These are phyloP conservation scores for Suillus variegatus DNA, from an alignment of 768 basidiomycete species.

Conservation along the genomic window DNA sequence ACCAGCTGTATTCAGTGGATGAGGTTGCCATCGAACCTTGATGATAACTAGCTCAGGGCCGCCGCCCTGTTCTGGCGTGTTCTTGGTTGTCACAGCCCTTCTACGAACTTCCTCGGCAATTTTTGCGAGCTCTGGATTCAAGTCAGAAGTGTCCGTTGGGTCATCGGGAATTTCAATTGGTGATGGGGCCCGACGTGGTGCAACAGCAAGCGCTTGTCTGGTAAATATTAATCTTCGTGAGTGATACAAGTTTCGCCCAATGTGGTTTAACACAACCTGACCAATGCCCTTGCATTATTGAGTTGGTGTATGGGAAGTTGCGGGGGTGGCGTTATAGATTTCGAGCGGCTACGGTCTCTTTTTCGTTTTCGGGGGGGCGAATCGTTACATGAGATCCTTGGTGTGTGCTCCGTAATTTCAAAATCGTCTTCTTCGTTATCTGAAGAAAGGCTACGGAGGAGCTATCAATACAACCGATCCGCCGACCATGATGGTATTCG, in stretches of 20 bases:
- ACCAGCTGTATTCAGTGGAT: conserved; percentile 52
- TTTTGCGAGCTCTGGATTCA: conserved; percentile 63
- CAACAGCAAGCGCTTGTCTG: conserved; percentile 50
- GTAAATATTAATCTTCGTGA: conserved; percentile 4
- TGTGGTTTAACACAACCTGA: conserved; percentile 48
- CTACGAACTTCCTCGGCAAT: conserved; percentile 47
- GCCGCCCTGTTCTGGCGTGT: conserved; percentile 29
- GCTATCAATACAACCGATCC: conserved; percentile 2
- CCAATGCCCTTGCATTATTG: conserved; percentile 55
- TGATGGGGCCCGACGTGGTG: conserved; percentile 44
- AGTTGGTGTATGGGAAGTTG: conserved; percentile 54
- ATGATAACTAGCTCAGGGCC: conserved; percentile 45
- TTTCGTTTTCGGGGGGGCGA: conserved; percentile 42
- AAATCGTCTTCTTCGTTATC: conserved; percentile 50
- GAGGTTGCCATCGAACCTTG: conserved; percentile 63
- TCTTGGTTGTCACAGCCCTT: conserved; percentile 27
- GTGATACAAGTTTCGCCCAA: not conserved
- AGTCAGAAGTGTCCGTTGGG: conserved; percentile 47
- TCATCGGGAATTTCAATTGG: conserved; percentile 46
- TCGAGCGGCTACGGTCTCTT: conserved; percentile 58
- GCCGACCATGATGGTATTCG: not conserved
- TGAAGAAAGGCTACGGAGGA: conserved; percentile 31
- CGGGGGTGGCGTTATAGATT: conserved; percentile 79
- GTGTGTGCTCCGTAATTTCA: conserved; percentile 40
- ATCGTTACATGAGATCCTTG: conserved; percentile 13